These are phyloP conservation scores for Artomyces pyxidatus DNA, from an alignment of 768 basidiomycete genomes.

Conservation along the genomic window DNA sequence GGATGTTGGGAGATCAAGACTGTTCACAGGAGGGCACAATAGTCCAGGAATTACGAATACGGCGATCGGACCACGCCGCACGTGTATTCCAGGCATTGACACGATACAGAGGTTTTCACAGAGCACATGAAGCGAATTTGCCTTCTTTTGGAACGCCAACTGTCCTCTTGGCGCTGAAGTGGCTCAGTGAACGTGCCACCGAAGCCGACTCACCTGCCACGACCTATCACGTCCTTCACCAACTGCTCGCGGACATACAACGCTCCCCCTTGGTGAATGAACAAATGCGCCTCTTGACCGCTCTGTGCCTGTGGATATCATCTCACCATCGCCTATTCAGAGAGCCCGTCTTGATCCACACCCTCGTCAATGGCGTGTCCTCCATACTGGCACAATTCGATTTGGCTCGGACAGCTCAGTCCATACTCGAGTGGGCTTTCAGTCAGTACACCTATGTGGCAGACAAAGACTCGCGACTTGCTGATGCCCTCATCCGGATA, in stretches of 20 bases:
- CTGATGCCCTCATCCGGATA: slow-evolving; percentile 64
- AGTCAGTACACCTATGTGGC: slow-evolving; percentile 34
- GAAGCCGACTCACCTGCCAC: slow-evolving; percentile 43
- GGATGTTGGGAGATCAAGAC: slow-evolving; percentile 62
- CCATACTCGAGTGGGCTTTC: slow-evolving; percentile 75
- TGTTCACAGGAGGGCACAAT: slow-evolving; percentile 45
- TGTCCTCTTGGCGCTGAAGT: slow-evolving; percentile 48
- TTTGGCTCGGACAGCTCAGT: slow-evolving; percentile 60
- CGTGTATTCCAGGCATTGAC: slow-evolving; percentile 44
- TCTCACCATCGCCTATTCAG: slow-evolving; percentile 46
- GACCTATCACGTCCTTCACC: slow-evolving; percentile 71
- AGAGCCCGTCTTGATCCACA: slow-evolving; percentile 53
- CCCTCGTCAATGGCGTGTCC: slow-evolving; percentile 59
- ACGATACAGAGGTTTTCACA: slow-evolving; percentile 38
- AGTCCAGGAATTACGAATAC: slow-evolving; percentile 30
- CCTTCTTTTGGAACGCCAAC: slow-evolving; percentile 46
- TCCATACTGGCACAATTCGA: slow-evolving; percentile 62
- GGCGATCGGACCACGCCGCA: slow-evolving; percentile 30
- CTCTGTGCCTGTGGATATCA: slow-evolving; percentile 67
- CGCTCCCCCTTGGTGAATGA: slow-evolving; percentile 72
- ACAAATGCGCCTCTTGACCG: slow-evolving; percentile 67
- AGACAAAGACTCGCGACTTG: slow-evolving; percentile 42
- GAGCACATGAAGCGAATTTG: slow-evolving; percentile 55
- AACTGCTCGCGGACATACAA: slow-evolving; percentile 61
- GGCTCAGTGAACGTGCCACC: slow-evolving; percentile 42